A percentile compares a stretch with the other conserved stretches of the same genome.
These are phyloP conservation scores for Yueomyces sp. DNA, from an alignment of 805 yeast genomes.

Conservation along the genomic window DNA sequence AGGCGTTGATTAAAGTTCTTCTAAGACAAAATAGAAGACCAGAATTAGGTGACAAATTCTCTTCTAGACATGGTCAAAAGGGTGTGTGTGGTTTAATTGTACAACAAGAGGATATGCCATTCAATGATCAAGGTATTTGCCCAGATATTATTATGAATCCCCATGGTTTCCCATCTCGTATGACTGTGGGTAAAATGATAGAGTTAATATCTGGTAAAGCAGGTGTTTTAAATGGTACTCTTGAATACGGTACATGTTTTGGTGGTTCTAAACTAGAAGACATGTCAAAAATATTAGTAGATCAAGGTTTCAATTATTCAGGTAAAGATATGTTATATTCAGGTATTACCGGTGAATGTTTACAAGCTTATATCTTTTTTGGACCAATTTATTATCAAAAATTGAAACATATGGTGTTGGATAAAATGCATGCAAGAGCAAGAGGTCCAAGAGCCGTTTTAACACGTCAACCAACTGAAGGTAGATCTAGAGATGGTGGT, in stretches of 20 bases:
- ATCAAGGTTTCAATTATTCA: conserved; percentile 84
- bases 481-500: conserved; percentile 98
- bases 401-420: conserved; percentile 96
- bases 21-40: conserved; percentile 94
- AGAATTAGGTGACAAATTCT: conserved; percentile 92
- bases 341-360: conserved; percentile 93
- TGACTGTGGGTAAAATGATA: conserved; percentile 98
- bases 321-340: conserved; percentile 97
- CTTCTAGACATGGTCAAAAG: conserved; percentile 96
- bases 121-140: conserved; percentile 78
- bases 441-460: conserved; percentile 97
- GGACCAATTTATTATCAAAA: conserved; percentile 98
- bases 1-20: conserved; percentile 82
- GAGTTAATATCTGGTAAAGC: conserved; percentile 95
- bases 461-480: conserved; percentile 97
- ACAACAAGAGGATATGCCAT: conserved; percentile 93
- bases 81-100: conserved; percentile 99
- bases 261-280: conserved; percentile 96
- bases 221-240: conserved; percentile 81
- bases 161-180: conserved; percentile 99
- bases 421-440: conserved; percentile 99
- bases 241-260: conserved; percentile 95
- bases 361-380: conserved; percentile 94
- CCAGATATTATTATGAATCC: conserved; percentile 99
- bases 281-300: conserved; percentile 81